Conservation (phyloP, 257 asterid genomes). For the Handroanthus guayacan region DNA sequence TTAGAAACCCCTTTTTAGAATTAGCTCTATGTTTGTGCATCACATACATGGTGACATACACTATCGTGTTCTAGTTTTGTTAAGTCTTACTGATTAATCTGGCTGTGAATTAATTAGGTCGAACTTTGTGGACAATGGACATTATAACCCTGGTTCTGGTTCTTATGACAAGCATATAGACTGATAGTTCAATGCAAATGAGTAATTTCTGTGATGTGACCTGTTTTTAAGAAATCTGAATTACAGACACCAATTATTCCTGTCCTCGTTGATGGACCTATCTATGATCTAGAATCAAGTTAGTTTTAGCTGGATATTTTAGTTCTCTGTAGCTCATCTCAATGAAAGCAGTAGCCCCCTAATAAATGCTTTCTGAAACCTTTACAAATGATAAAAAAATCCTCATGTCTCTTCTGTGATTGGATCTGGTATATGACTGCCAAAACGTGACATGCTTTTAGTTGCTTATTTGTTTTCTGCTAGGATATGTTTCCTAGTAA, state of each 20-base stretch:
- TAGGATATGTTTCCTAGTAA: not conserved
- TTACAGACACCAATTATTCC: not conserved
- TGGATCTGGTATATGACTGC: not conserved
- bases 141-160: not conserved
- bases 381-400: constrained; percentile 17
- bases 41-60: not conserved
- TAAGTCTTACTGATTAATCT: constrained; percentile 1
- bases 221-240: constrained; percentile 7
- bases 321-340: constrained; percentile 17
- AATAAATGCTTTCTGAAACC: constrained; percentile 20
- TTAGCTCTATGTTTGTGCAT: constrained; percentile 5
- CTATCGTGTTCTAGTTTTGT: not conserved
- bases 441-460: not conserved
- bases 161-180: constrained; percentile 3
- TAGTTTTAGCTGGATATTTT: constrained; percentile 14
- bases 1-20: not conserved
- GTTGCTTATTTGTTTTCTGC: not conserved
- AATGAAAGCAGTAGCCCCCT: not conserved
- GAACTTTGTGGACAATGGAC: not conserved
- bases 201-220: constrained; percentile 6
- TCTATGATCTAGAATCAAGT: constrained; percentile 17
- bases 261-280: constrained; percentile 14
- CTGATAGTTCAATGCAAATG: constrained; percentile 17
- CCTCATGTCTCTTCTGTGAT: constrained; percentile 3
- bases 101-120: not conserved